These are phyloP conservation scores for Rhizoclosmatium sp. DNA, from an alignment of 192 early-diverging fungal genomes.

Conservation along the genomic window DNA sequence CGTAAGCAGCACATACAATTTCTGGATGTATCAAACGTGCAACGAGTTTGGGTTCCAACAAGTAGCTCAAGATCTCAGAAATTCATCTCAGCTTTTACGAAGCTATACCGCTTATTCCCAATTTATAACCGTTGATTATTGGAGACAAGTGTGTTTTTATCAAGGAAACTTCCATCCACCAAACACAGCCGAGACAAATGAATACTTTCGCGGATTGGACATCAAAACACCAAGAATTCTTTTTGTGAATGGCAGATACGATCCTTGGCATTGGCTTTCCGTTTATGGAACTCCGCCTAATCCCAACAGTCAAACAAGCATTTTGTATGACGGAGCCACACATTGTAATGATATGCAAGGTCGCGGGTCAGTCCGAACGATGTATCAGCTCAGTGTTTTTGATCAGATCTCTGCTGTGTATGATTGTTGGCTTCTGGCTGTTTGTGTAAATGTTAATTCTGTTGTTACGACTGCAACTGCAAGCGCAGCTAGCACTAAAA, in stretches of 20 bases:
- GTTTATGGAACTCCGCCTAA: conserved; percentile 15
- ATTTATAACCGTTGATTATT: neutral
- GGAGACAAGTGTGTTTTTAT: neutral
- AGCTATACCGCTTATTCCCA: conserved; percentile 30
- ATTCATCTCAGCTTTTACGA: neutral
- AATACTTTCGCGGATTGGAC: neutral
- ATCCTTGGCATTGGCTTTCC: conserved; percentile 38
- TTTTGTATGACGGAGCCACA: conserved; percentile 25
- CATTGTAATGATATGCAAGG: conserved; percentile 35
- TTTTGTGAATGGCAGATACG: conserved; percentile 26
- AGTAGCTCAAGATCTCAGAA: conserved; percentile 3
- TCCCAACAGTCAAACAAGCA: neutral
- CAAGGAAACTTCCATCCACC: conserved; percentile 5
- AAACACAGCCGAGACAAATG: neutral
- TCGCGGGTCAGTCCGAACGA: neutral
- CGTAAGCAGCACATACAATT: neutral
- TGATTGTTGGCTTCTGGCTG: neutral
- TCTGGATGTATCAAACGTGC: conserved; percentile 26
- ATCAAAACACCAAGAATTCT: conserved; percentile 3
- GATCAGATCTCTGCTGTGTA: conserved; percentile 8
- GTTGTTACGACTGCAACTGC: too few relatives aligned
- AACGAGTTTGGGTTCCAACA: conserved; percentile 32
- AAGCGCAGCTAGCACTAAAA: too few relatives aligned
- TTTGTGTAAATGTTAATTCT: too few relatives aligned
- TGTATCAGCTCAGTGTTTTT: neutral